Evolutionary conservation across 2,329 filamentous ascomycete species (phyloP).

Genomic region (Pseudohalonectria lignicola): DNA sequence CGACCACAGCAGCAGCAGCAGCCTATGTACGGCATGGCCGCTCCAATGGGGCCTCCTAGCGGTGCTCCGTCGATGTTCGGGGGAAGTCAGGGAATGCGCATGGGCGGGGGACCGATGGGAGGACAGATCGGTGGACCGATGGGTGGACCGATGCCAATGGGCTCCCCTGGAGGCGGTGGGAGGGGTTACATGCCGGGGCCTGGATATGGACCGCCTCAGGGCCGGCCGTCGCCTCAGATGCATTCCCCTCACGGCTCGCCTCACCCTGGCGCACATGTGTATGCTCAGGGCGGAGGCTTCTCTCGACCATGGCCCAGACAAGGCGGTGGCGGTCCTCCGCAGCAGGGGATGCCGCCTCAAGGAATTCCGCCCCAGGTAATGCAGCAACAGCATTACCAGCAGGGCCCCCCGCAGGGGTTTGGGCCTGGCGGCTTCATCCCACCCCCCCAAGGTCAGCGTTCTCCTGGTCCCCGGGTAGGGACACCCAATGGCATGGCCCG

Average conservation of each 20-base stretch:
- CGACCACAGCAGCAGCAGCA: slow-evolving; percentile 18
- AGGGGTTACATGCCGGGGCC: slow-evolving; percentile 8
- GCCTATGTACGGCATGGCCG: slow-evolving; percentile 14
- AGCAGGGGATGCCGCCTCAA: slow-evolving; percentile 6
- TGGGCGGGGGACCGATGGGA: slow-evolving; percentile 6
- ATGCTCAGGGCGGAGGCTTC: slow-evolving; percentile 5
- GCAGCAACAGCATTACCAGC: slow-evolving; percentile 1
- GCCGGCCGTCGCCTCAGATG: slow-evolving; percentile 7
- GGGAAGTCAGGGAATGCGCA: slow-evolving; percentile 8
- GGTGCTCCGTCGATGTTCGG: slow-evolving; percentile 14
- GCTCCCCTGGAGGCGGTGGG: slow-evolving; percentile 4
- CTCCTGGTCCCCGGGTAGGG: slow-evolving; percentile 7
- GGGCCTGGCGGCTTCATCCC: slow-evolving; percentile 7
- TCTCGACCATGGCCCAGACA: slow-evolving; percentile 4
- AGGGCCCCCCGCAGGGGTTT: slow-evolving; percentile 10
- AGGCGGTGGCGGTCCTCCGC: slow-evolving; percentile 3
- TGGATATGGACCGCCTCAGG: slow-evolving; percentile 10
- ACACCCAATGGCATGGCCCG: slow-evolving; percentile 11
- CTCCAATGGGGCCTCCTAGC: slow-evolving; percentile 11
- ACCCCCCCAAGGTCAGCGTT: slow-evolving; percentile 15
- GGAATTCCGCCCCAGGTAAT: background rate
- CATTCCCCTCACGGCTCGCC: background rate
- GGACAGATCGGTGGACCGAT: background rate
- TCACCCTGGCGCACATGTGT: slow-evolving; percentile 2
- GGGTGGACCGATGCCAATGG: background rate